A percentile compares a stretch with the other conserved stretches of the same genome.
These are phyloP conservation scores for Colletotrichum nymphaeae DNA, from an alignment of 2,329 filamentous ascomycete species.

Conservation along the genomic window DNA sequence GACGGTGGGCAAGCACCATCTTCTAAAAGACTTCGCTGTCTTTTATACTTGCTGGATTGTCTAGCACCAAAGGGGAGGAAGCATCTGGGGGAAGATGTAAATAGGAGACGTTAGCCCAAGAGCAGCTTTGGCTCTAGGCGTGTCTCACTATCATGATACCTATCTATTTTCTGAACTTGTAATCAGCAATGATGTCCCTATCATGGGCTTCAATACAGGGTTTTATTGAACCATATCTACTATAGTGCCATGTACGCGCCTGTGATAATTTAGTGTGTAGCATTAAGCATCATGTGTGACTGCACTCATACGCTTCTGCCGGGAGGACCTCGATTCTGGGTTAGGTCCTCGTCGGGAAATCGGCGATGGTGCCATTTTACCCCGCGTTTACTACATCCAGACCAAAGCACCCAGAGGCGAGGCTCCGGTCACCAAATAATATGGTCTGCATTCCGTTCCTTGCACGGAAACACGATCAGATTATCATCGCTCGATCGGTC, in stretches of 20 bases:
- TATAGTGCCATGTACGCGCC: not conserved
- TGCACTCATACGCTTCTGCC: too few species aligned
- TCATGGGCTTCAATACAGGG: not conserved
- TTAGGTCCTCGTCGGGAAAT: too few species aligned
- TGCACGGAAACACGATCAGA: not conserved
- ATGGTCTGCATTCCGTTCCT: too few species aligned
- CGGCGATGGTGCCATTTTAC: not conserved
- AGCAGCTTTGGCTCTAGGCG: not conserved
- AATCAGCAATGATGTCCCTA: not conserved
- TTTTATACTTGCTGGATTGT: not conserved
- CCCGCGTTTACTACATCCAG: not conserved
- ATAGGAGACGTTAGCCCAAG: not conserved
- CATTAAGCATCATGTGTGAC: too few species aligned
- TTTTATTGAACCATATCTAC: not conserved
- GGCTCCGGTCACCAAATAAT: not conserved
- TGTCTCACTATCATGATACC: constrained; percentile 27
- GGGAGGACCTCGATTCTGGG: too few species aligned
- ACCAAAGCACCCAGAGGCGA: not conserved
- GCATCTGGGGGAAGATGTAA: not conserved
- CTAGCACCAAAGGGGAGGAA: not conserved
- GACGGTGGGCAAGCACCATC: constrained; percentile 49
- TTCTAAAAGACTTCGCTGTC: constrained; percentile 43
- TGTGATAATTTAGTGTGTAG: not conserved
- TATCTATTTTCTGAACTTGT: constrained; percentile 16
- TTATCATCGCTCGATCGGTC: not conserved